phyloP scores from a whole-genome alignment of 2,329 filamentous ascomycete species.

The Claviceps sp. region DNA sequence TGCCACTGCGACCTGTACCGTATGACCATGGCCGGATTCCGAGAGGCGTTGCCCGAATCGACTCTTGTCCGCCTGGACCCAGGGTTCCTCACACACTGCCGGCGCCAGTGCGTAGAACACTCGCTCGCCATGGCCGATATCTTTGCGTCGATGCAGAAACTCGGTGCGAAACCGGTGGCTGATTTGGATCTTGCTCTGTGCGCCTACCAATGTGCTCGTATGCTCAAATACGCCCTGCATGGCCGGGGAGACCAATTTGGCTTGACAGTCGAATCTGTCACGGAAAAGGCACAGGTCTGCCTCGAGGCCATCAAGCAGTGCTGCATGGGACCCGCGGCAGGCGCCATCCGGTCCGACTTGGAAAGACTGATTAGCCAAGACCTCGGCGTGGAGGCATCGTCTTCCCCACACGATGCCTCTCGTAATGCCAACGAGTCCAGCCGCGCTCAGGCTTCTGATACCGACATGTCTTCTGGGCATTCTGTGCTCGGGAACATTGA shows the following conservation, averaged over 20 bases:
- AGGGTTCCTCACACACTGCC: conserved; percentile 35
- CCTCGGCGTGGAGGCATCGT: conserved; percentile 15
- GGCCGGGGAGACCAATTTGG: conserved; percentile 29
- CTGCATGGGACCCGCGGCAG: conserved; percentile 36
- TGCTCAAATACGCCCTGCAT: conserved; percentile 38
- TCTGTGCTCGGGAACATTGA: conserved; percentile 12
- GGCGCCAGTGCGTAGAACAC: conserved; percentile 38
- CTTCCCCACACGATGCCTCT: conserved; percentile 7
- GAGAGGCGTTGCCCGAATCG: conserved; percentile 33
- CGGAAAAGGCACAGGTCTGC: conserved; percentile 37
- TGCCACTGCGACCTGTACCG: conserved; percentile 45
- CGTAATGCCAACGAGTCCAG: not conserved
- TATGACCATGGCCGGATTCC: conserved; percentile 35
- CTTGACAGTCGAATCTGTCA: conserved; percentile 30
- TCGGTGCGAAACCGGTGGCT: conserved; percentile 37
- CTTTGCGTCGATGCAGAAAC: conserved; percentile 36
- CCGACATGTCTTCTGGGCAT: conserved; percentile 6
- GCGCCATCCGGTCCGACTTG: conserved; percentile 32
- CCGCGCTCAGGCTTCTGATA: not conserved
- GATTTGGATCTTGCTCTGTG: conserved; percentile 43
- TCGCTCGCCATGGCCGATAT: conserved; percentile 42
- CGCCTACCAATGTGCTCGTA: conserved; percentile 40
- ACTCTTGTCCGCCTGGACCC: conserved; percentile 32
- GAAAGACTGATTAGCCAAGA: conserved; percentile 37
- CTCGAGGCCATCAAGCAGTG: conserved; percentile 36